phyloP scores from a whole-genome alignment of 768 basidiomycete species.

The Clathrus columnatus region DNA sequence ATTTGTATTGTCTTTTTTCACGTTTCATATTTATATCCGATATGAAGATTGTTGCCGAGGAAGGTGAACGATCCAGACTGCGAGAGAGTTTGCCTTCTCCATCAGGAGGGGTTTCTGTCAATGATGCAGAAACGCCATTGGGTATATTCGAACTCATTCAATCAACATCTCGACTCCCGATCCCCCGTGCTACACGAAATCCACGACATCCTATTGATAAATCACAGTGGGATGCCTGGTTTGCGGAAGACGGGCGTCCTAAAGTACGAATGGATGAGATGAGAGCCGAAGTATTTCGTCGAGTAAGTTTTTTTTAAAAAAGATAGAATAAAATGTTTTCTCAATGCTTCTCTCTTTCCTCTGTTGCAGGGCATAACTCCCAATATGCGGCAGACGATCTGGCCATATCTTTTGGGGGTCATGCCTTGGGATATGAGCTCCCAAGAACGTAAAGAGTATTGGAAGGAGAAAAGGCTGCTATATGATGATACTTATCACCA shows the following conservation, averaged over 20 bases:
- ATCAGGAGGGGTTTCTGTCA: constrained; percentile 38
- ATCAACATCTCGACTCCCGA: constrained; percentile 68
- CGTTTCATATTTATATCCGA: neutral
- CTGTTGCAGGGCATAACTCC: constrained; percentile 42
- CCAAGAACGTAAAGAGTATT: constrained; percentile 49
- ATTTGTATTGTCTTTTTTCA: constrained; percentile 16
- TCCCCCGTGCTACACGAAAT: constrained; percentile 75
- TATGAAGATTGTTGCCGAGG: constrained; percentile 76
- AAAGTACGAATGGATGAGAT: constrained; percentile 59
- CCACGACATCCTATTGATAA: constrained; percentile 71
- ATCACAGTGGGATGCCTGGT: constrained; percentile 70
- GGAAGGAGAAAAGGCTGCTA: constrained; percentile 51
- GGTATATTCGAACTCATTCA: constrained; percentile 86
- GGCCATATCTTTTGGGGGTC: constrained; percentile 88
- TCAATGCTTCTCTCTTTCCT: neutral
- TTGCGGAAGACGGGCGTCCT: constrained; percentile 60
- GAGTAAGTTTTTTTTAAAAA: constrained; percentile 25
- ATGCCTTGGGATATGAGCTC: constrained; percentile 68
- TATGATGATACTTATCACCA: constrained; percentile 67
- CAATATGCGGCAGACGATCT: constrained; percentile 60
- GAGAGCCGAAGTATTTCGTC: constrained; percentile 66
- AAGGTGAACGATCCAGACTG: constrained; percentile 83
- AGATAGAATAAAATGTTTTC: no score
- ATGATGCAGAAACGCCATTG: constrained; percentile 45
- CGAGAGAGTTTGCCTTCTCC: constrained; percentile 65